Evolutionary conservation across 2,329 filamentous ascomycete species (phyloP).

Genomic region (Leptosphaerulina australis): DNA sequence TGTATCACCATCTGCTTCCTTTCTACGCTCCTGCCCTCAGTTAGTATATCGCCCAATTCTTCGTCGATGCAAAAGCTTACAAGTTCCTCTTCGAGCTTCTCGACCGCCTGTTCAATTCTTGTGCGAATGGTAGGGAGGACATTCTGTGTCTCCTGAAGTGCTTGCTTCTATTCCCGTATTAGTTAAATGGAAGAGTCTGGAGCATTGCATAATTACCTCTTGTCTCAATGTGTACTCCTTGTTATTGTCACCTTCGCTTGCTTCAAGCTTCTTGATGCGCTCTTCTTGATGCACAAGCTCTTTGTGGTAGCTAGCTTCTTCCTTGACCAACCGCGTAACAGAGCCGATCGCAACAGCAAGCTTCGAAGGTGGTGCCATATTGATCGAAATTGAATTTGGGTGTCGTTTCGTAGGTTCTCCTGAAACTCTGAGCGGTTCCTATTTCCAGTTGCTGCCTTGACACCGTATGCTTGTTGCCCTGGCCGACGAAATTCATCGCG

Average conservation of each 20-base stretch:
- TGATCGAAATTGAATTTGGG: too few relatives aligned
- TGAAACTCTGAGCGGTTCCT: too few relatives aligned
- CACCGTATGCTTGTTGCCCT: slow-evolving; percentile 17
- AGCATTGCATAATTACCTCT: slow-evolving; percentile 75
- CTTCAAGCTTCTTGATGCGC: slow-evolving; percentile 71
- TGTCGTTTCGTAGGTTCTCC: too few relatives aligned
- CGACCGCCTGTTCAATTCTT: slow-evolving; percentile 73
- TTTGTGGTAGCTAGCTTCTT: slow-evolving; percentile 87
- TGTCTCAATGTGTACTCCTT: slow-evolving; percentile 81
- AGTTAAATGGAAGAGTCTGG: not conserved
- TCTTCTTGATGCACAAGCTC: slow-evolving; percentile 78
- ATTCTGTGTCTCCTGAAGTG: slow-evolving; percentile 84
- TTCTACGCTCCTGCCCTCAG: slow-evolving; percentile 48
- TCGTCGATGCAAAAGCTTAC: slow-evolving; percentile 59
- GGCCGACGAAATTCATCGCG: slow-evolving; percentile 28
- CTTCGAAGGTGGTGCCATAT: slow-evolving; percentile 77
- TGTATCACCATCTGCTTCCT: slow-evolving; percentile 47
- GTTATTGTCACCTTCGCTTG: slow-evolving; percentile 70
- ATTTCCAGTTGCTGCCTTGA: slow-evolving; percentile 17
- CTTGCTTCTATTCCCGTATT: slow-evolving; percentile 65
- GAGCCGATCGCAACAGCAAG: slow-evolving; percentile 81
- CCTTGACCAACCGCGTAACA: slow-evolving; percentile 84
- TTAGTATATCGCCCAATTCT: slow-evolving; percentile 10
- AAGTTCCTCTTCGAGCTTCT: slow-evolving; percentile 76
- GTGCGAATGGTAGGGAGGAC: slow-evolving; percentile 75